Conservation (phyloP, 441 rosid genomes). For the Sinapis alba region DNA sequence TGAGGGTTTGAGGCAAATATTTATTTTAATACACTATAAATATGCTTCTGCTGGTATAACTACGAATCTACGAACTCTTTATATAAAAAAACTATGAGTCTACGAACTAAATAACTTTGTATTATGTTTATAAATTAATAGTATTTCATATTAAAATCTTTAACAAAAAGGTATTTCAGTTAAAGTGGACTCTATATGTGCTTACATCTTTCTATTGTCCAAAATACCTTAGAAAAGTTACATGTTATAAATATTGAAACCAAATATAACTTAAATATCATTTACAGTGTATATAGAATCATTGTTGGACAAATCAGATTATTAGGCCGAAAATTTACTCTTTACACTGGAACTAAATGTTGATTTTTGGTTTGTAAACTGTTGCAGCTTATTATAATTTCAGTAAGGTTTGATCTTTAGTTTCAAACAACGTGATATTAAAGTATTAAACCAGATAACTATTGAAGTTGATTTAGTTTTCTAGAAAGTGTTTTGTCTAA, state of each 20-base stretch:
- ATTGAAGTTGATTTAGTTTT: not conserved
- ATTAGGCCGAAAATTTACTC: not conserved
- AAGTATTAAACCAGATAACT: slow-evolving; percentile 4
- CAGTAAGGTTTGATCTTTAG: not conserved
- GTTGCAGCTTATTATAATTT: not conserved
- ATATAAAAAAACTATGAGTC: not conserved
- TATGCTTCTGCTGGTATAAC: too few species aligned
- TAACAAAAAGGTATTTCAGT: not conserved
- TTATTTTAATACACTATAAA: too few species aligned
- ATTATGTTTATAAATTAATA: not conserved
- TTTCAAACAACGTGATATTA: slow-evolving; percentile 7
- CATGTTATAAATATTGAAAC: not conserved
- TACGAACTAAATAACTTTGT: not conserved
- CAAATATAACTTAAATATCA: not conserved
- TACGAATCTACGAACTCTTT: too few species aligned
- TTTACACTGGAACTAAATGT: not conserved
- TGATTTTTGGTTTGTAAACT: not conserved
- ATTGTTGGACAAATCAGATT: not conserved
- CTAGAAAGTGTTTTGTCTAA: not conserved
- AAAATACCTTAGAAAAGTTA: not conserved
- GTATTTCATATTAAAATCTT: not conserved
- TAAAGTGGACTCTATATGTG: not conserved
- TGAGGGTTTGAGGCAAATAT: too few species aligned
- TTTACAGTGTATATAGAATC: not conserved
- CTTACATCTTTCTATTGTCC: not conserved